Base-by-base conservation (phyloP, 169 alveolate genomes). In the Plasmodium berghei region DNA sequence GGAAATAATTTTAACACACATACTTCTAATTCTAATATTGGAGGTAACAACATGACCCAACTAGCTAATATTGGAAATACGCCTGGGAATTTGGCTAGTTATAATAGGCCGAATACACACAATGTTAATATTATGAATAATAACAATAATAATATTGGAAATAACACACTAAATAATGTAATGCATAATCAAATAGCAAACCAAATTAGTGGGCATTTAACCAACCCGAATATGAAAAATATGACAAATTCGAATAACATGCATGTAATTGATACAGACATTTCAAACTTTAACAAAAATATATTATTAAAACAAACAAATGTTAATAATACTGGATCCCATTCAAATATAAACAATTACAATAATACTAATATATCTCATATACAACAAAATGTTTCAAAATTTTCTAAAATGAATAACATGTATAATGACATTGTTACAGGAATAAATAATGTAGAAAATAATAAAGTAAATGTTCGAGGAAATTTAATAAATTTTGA, bases 401-500 rank as follows among this genome's bases (percentile, higher is more conserved):
- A 22, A 22, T 22, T 22, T 22, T 22, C 26, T 1, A 34, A 34
- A 34, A 34, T 34, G 42, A 34, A 4, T 4, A 34, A 34, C 6
- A 34, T 34, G 42, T 34, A 34, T 34, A 34, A 5, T 28, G 40
- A 5, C 4, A 28, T 28, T 0, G 3, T 2, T 28, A 28, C 16
- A 16, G 66, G 6, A 56, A 9, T 6, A 42, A 22, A 6, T 22
- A 64, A 24, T 69, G 28, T 8, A 1, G 42, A 34, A 34, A 52
- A 66, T 34, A 49, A 22, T n/a, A 54, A 42, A 8, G 1, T 74
- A 59, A 61, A 42, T 8, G 67, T 28, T 16, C 26, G 73, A 18
- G 63, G 24, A 46, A 46, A 45, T 54, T 20, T 74, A 74, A 74
- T 48, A 20, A 73, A 73, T 46, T 74, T 61, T 48, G 64, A 67